A percentile compares a stretch with the other conserved stretches of the same genome.
phyloP scores from a whole-genome alignment of 495 filamentous ascomycete species.

The Penicillium tannophilum region DNA sequence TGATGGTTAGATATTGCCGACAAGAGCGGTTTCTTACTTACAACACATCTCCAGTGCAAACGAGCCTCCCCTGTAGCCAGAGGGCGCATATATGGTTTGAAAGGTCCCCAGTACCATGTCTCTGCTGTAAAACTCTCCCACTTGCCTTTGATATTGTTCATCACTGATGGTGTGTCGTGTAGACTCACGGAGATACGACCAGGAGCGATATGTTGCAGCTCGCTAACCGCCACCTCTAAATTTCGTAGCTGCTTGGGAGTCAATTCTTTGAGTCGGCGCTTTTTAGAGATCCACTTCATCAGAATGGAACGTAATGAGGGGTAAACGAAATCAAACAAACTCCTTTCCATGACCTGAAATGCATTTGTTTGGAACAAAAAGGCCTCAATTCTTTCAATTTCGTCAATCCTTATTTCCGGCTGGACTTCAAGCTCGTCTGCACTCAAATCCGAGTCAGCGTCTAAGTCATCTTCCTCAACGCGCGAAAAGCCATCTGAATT shows the following conservation, averaged over 20 bases:
- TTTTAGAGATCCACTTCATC: neutral
- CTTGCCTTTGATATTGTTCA: neutral
- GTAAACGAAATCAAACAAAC: slow-evolving; percentile 3
- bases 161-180: neutral
- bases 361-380: neutral
- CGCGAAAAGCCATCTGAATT: neutral
- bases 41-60: slow-evolving; percentile 6
- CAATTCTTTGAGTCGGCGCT: neutral
- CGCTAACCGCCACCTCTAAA: slow-evolving; percentile 3
- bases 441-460: neutral
- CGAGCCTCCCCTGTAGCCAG: neutral
- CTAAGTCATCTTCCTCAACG: neutral
- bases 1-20: neutral
- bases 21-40: neutral
- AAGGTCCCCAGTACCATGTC: slow-evolving; percentile 3
- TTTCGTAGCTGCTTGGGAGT: neutral
- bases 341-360: slow-evolving; percentile 1
- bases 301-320: neutral
- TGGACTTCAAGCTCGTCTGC: neutral
- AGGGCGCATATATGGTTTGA: slow-evolving; percentile 1
- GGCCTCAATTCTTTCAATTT: neutral
- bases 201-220: slow-evolving; percentile 3
- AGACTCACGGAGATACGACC: neutral
- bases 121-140: slow-evolving; percentile 4
- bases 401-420: neutral